Evolutionary conservation across 306 rosid genomes (phyloP), one percentile per base, ranked within the genome.

Genomic region (Castanea mollissima): DNA sequence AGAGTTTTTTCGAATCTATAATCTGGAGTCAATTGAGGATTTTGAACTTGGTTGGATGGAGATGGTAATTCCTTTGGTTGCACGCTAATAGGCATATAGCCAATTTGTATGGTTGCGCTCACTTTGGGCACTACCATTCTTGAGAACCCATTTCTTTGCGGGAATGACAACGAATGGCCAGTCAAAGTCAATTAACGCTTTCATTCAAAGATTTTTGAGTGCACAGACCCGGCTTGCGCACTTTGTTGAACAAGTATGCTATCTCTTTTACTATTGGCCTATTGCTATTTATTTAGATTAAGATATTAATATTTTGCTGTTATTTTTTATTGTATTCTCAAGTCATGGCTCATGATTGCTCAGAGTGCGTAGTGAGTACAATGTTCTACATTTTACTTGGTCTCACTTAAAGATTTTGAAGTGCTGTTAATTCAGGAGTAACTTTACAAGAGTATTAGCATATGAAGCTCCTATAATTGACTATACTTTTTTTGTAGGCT

Each of bases 181-280:
- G 82, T 94, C 98, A 41, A 94, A 92, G 88, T 83, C 97, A 21
- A 90, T 94, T 55, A 94, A 92, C 75, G 97, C 97, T 77, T 94
- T 94, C 85, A 94, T 94, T 83, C 98, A 94, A 84, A 88, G 98
- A 80, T 91, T 92, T 90, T 87, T 94, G 80, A 87, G 97, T 84
- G 97, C 97, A 73, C 98, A 94, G 84, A 91, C 97, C 38, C 88
- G 95, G 60, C 98, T 92, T 68, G 97, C 93, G 2, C 98, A 94
- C 79, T 94, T 92, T 81, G 88, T 94, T 31, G 97, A 94, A 83
- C 98, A 94, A 87, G 98, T 94, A 82, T 74, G 80, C 6, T 59
- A 55, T 78, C 57, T 74, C n/a, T 71, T 55, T 74, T 60, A 59
- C 35, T 16, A 19, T 67, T 13, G 54, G 54, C 54, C 54, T 49